Evolutionary conservation across 1,284 basidiomycete genomes (phyloP).

Genomic region (Ustilago vetiveriae): DNA sequence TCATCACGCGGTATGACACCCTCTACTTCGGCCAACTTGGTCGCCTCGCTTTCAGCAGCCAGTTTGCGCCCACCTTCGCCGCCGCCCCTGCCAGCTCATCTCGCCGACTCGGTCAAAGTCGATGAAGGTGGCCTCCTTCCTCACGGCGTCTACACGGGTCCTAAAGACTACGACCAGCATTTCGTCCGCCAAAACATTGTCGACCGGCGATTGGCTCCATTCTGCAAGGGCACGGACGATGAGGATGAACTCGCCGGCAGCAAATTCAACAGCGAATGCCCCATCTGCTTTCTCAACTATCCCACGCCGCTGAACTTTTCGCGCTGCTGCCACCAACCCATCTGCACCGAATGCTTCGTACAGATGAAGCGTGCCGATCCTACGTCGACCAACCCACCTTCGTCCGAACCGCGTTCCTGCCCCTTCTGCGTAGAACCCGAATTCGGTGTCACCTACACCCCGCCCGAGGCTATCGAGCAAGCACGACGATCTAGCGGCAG

Average conservation of each 20-base stretch:
- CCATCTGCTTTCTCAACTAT: constrained; percentile 88
- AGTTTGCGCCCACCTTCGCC: constrained; percentile 33
- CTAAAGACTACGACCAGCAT: constrained; percentile 87
- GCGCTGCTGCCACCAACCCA: constrained; percentile 95
- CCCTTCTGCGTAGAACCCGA: constrained; percentile 97
- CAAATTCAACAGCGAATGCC: constrained; percentile 89
- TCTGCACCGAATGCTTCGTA: constrained; percentile 99
- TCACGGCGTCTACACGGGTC: constrained; percentile 81
- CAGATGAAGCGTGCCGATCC: constrained; percentile 97
- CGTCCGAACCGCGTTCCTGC: constrained; percentile 76
- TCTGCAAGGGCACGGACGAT: constrained; percentile 94
- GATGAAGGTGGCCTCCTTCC: constrained; percentile 80
- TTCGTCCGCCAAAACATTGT: constrained; percentile 86
- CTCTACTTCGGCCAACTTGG: constrained; percentile 22
- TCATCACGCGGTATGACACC: constrained; percentile 38
- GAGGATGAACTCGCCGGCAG: constrained; percentile 86
- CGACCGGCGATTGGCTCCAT: constrained; percentile 88
- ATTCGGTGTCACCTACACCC: constrained; percentile 90
- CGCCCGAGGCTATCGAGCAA: constrained; percentile 74
- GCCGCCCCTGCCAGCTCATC: constrained; percentile 36
- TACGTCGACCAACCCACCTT: constrained; percentile 51
- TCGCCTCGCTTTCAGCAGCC: constrained; percentile 31
- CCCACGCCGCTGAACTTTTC: constrained; percentile 79
- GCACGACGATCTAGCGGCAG: constrained; percentile 25
- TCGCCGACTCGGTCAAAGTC: constrained; percentile 60